Base-by-base conservation (phyloP, 1,139 yeast genomes). In the Yamadazyma kanchanaburiensis region DNA sequence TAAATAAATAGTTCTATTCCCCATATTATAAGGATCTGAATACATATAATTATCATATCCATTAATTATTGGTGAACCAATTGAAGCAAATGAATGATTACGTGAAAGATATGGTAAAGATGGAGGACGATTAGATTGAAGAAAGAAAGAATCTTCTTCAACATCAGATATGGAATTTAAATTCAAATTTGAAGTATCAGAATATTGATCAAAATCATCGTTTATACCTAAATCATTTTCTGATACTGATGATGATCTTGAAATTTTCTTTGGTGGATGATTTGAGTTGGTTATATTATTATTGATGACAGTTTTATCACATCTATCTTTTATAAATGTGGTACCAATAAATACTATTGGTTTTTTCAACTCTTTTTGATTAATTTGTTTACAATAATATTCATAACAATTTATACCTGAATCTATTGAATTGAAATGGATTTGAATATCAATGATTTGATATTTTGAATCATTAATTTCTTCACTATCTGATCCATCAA, bases 1-100 rank as follows among this genome's bases (percentile, higher is more conserved):
- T 32, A 69, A 50, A 39, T 61, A 68, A 17, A 69, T 62, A 2
- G 74, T 60, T 34, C 74, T 50, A 39, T 68, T 68, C 12, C 70
- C 70, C 11, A 50, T 39, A 38, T 55, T 55, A 19, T 39, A 40
- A 9, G 60, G 53, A 36, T 55, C 60, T 21, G 37, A 43, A 27
- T 40, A 42, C 28, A 29, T 22, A 15, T 31, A 34, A 13, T 25
- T 27, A 6, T 34, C 38, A 18, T 25, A 34, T 6, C 13, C 27
- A 4, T 16, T 15, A 22, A 30, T 27, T 21, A 14, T 27, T 4
- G 23, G 21, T 6, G 34, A 22, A 14, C 27, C 22, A 9, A 25
- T 21, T 16, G 21, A 16, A 19, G 30, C 30, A 25, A 33, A 33
- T 11, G 36, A 31, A 15, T 31, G 27, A 15, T 24, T 27, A n/a